Percentiles rank a stretch among this genome's conserved stretches.
Conservation (phyloP, 2,329 filamentous ascomycete genomes). For the Colletotrichum sp. region DNA sequence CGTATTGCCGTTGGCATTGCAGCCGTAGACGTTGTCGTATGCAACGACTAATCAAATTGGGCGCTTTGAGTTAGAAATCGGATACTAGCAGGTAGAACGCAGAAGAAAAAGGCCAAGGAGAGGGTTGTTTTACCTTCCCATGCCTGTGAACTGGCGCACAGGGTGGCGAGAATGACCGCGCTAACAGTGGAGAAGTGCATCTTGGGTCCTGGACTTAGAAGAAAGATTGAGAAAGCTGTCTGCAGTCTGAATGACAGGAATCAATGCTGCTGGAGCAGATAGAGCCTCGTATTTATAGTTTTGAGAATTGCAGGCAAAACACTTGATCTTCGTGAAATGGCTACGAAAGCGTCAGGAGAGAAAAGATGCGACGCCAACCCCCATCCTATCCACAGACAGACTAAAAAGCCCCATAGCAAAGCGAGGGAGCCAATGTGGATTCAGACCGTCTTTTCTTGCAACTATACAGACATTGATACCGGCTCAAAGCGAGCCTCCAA, state of each 20-base stretch:
- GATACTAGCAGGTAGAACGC: background rate
- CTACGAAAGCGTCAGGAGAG: no score
- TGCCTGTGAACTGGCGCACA: background rate
- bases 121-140: background rate
- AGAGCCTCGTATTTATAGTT: background rate
- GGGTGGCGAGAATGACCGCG: background rate
- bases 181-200: background rate
- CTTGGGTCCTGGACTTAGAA: background rate
- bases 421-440: background rate
- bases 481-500: background rate
- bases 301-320: background rate
- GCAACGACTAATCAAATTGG: background rate
- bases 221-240: background rate
- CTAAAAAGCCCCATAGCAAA: background rate
- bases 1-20: background rate
- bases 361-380: accelerated
- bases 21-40: background rate
- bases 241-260: background rate
- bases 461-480: background rate
- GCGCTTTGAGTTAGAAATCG: no score
- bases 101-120: background rate
- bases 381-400: background rate
- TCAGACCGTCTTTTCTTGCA: background rate
- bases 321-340: background rate
- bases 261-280: accelerated